Evolutionary conservation across 441 rosid species (phyloP).

Genomic region (Gossypium lobatum): DNA sequence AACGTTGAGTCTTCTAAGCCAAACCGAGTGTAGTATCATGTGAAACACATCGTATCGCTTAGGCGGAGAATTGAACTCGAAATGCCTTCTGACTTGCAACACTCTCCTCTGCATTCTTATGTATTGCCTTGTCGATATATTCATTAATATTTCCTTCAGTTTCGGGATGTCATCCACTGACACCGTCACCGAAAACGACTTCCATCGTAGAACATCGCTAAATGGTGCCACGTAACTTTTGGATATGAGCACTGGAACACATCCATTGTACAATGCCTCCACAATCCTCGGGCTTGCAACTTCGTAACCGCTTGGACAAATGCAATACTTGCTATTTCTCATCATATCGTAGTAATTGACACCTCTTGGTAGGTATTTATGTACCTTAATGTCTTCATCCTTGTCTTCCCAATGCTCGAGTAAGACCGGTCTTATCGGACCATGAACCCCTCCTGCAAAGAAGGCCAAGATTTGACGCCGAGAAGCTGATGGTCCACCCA

Average conservation of each 20-base stretch:
- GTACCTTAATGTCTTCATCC: slow-evolving; percentile 57
- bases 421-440: slow-evolving; percentile 73
- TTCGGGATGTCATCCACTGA: slow-evolving; percentile 61
- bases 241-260: slow-evolving; percentile 77
- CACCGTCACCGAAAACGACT: slow-evolving; percentile 59
- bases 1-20: slow-evolving; percentile 79
- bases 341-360: slow-evolving; percentile 62
- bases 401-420: slow-evolving; percentile 82
- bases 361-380: slow-evolving; percentile 69
- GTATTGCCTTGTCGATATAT: slow-evolving; percentile 71
- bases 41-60: slow-evolving; percentile 80
- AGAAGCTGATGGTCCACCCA: slow-evolving; percentile 89
- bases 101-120: slow-evolving; percentile 81
- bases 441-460: slow-evolving; percentile 90
- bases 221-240: slow-evolving; percentile 80
- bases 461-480: slow-evolving; percentile 73
- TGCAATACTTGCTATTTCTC: slow-evolving; percentile 70
- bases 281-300: slow-evolving; percentile 88
- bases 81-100: slow-evolving; percentile 55
- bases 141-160: slow-evolving; percentile 50
- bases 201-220: slow-evolving; percentile 80
- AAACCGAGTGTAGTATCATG: slow-evolving; percentile 87
- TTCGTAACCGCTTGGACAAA: slow-evolving; percentile 90
- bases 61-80: slow-evolving; percentile 74
- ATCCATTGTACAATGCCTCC: slow-evolving; percentile 75